phyloP scores from a whole-genome alignment of 2,329 filamentous ascomycete species.

The Neocucurbitaria cava region DNA sequence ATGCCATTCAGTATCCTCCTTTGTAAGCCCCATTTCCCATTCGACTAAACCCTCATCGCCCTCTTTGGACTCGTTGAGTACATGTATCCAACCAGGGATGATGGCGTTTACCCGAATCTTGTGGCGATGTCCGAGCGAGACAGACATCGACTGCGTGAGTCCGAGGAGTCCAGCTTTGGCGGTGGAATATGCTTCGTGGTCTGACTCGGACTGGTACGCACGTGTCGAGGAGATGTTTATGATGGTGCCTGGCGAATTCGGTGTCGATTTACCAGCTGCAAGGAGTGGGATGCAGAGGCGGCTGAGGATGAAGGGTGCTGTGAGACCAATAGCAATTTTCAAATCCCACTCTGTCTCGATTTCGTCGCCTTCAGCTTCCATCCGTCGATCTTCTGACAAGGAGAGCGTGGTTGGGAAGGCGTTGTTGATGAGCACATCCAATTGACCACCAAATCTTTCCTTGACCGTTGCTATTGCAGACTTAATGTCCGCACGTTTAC shows the following conservation, averaged over 20 bases:
- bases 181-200: conserved; percentile 59
- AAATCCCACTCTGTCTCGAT: conserved; percentile 45
- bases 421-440: conserved; percentile 48
- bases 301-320: conserved; percentile 42
- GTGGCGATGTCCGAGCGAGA: conserved; percentile 52
- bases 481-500: conserved; percentile 48
- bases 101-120: conserved; percentile 59
- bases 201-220: conserved; percentile 57
- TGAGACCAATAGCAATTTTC: conserved; percentile 44
- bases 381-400: conserved; percentile 29
- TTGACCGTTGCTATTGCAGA: conserved; percentile 45
- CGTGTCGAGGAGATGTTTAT: conserved; percentile 61
- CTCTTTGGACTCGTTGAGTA: conserved; percentile 51
- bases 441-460: conserved; percentile 41
- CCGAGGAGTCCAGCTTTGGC: conserved; percentile 61
- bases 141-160: conserved; percentile 58
- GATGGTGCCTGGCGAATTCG: conserved; percentile 38
- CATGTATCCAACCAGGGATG: conserved; percentile 61
- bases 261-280: conserved; percentile 19
- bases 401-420: conserved; percentile 40
- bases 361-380: conserved; percentile 40
- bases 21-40: conserved; percentile 57
- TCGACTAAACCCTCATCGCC: conserved; percentile 49
- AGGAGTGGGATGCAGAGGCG: conserved; percentile 43
- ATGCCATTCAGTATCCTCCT: conserved; percentile 59